These are phyloP conservation scores for Monilinia vaccinii-corymbosi DNA, from an alignment of 2,329 filamentous ascomycete genomes.

Conservation along the genomic window DNA sequence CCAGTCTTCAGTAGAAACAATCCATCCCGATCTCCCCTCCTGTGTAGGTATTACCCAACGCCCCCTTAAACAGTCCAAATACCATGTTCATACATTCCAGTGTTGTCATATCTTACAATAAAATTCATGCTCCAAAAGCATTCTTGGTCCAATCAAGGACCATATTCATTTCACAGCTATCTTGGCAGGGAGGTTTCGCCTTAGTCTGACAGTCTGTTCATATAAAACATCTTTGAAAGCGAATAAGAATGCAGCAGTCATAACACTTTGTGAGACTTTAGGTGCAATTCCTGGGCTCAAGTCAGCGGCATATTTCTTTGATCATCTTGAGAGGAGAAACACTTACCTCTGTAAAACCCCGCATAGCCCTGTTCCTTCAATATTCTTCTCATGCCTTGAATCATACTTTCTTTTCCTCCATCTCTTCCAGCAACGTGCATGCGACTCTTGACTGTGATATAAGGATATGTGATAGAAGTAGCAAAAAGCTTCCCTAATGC, in stretches of 20 bases:
- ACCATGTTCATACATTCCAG: slow-evolving; percentile 1
- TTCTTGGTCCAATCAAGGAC: neutral
- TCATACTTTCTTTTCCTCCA: slow-evolving; percentile 72
- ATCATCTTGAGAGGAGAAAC: neutral
- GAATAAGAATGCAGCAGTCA: slow-evolving; percentile 93
- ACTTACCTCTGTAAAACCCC: slow-evolving; percentile 82
- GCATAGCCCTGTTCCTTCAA: slow-evolving; percentile 83
- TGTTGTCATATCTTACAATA: neutral
- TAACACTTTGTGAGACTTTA: slow-evolving; percentile 93
- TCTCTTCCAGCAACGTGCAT: slow-evolving; percentile 84
- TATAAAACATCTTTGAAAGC: slow-evolving; percentile 98
- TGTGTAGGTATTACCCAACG: neutral
- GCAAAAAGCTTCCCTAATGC: slow-evolving; percentile 91
- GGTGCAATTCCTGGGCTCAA: slow-evolving; percentile 67
- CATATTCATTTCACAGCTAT: slow-evolving; percentile 5
- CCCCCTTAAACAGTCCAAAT: neutral
- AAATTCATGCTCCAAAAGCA: neutral
- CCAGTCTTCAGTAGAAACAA: neutral
- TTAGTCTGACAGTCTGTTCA: slow-evolving; percentile 63
- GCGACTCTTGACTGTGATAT: slow-evolving; percentile 96
- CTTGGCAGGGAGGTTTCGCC: slow-evolving; percentile 31
- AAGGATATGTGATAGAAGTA: slow-evolving; percentile 90
- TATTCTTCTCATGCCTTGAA: slow-evolving; percentile 67
- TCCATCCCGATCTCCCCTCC: neutral
- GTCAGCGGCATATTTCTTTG: slow-evolving; percentile 15